phyloP scores from a whole-genome alignment of 352 stramenopile genomes.

The Phytopythium vexans region DNA sequence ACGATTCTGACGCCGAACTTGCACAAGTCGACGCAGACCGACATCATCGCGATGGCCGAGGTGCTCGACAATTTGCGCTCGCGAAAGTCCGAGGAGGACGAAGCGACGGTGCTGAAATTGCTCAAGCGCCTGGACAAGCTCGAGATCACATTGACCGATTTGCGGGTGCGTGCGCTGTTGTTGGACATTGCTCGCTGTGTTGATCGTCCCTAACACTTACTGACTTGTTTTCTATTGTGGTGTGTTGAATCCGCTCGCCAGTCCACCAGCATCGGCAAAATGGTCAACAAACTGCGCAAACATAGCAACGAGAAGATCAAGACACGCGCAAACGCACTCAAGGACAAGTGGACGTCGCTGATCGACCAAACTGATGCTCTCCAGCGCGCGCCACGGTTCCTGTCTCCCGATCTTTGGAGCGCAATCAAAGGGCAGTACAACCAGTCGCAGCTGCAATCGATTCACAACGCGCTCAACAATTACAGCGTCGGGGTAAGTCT shows the following conservation, averaged over 20 bases:
- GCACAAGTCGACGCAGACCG: conserved; percentile 79
- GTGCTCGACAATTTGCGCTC: conserved; percentile 55
- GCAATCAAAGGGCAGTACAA: conserved; percentile 82
- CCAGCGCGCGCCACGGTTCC: conserved; percentile 53
- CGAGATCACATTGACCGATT: conserved; percentile 72
- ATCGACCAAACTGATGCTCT: conserved; percentile 68
- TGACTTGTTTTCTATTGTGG: conserved; percentile 4
- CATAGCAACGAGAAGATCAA: conserved; percentile 58
- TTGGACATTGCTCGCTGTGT: not conserved
- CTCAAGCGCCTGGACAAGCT: conserved; percentile 68
- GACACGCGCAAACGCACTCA: conserved; percentile 39
- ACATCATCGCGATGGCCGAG: conserved; percentile 62
- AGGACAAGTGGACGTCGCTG: conserved; percentile 78
- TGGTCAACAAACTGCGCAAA: conserved; percentile 83
- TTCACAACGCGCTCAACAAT: conserved; percentile 87
- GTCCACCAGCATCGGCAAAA: conserved; percentile 84
- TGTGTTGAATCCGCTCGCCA: conserved; percentile 9
- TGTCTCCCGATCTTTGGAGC: conserved; percentile 62
- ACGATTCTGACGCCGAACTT: conserved; percentile 76
- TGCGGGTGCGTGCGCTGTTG: conserved; percentile 42
- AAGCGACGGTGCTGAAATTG: conserved; percentile 52
- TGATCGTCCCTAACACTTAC: conserved; percentile 1
- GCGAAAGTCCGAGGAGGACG: conserved; percentile 15
- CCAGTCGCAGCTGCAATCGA: conserved; percentile 81
- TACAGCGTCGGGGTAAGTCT: conserved; percentile 82